Percentiles rank a stretch among this genome's conserved stretches.
Evolutionary conservation across 805 yeast species (phyloP).

Genomic region (Naumovozyma castellii): DNA sequence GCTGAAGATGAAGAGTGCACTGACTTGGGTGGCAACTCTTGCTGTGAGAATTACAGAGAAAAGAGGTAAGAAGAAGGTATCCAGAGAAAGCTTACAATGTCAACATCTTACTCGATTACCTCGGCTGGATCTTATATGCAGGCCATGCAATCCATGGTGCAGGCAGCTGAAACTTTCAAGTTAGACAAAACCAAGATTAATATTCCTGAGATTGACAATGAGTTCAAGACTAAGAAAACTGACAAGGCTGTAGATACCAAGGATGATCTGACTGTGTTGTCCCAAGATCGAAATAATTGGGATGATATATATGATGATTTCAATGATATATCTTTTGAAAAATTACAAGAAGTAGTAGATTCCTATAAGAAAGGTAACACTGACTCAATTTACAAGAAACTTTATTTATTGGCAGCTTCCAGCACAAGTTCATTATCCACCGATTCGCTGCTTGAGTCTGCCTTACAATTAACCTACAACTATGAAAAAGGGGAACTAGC

Average conservation of each 20-base stretch:
- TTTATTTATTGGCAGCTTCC: slow-evolving; percentile 10
- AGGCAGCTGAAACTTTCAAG: slow-evolving; percentile 32
- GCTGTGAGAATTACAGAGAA: too few relatives aligned
- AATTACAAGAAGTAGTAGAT: slow-evolving; percentile 14
- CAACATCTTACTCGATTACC: slow-evolving; percentile 42
- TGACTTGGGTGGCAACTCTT: too few relatives aligned
- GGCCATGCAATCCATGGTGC: slow-evolving; percentile 68
- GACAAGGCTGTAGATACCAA: too few relatives aligned
- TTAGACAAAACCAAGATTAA: slow-evolving; percentile 6
- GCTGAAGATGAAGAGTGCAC: too few relatives aligned
- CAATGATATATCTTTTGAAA: slow-evolving; percentile 23
- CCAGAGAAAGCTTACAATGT: slow-evolving; percentile 26
- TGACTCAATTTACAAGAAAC: slow-evolving; percentile 11
- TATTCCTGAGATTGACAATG: slow-evolving; percentile 13
- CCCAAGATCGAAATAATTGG: slow-evolving; percentile 34
- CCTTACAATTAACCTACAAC: slow-evolving; percentile 22
- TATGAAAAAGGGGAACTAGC: slow-evolving; percentile 54
- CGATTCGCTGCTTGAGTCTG: slow-evolving; percentile 27
- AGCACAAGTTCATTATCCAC: slow-evolving; percentile 25
- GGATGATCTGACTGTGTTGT: slow-evolving; percentile 22
- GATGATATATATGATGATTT: slow-evolving; percentile 31
- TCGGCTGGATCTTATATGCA: slow-evolving; percentile 71
- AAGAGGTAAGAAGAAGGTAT: neutral
- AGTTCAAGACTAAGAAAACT: slow-evolving; percentile 28
- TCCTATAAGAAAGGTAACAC: slow-evolving; percentile 9